Evolutionary conservation across 805 yeast species (phyloP).

Genomic region (Diddensiella transvaalensis): DNA sequence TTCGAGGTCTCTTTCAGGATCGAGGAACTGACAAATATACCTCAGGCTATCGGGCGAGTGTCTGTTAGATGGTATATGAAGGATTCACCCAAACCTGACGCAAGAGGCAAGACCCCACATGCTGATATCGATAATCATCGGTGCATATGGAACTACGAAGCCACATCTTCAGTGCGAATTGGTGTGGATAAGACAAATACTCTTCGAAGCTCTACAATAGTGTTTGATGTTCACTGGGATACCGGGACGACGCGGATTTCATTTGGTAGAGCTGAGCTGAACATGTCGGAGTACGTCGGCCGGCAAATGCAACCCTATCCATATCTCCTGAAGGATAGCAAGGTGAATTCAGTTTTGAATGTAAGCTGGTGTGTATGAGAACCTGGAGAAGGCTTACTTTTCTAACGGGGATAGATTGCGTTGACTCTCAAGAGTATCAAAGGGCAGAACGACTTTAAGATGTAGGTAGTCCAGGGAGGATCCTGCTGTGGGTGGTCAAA

Average conservation of each 20-base stretch:
- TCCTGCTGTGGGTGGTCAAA: neutral
- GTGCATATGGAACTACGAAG: conserved; percentile 46
- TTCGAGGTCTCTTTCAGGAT: conserved; percentile 59
- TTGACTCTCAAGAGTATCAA: conserved; percentile 46
- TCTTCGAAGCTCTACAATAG: conserved; percentile 37
- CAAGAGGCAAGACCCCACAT: conserved; percentile 45
- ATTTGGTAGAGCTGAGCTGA: conserved; percentile 65
- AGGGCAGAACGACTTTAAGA: conserved; percentile 43
- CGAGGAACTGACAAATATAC: conserved; percentile 76
- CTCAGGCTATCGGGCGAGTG: conserved; percentile 69
- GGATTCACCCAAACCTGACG: conserved; percentile 46
- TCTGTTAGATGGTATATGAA: conserved; percentile 59
- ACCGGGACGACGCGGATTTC: conserved; percentile 39
- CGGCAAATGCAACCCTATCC: conserved; percentile 52
- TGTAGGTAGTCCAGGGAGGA: conserved; percentile 30
- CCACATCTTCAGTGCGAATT: conserved; percentile 40
- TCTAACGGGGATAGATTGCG: conserved; percentile 27
- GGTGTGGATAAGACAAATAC: conserved; percentile 34
- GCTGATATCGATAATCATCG: conserved; percentile 49
- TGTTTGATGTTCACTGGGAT: conserved; percentile 46
- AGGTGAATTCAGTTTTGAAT: conserved; percentile 75
- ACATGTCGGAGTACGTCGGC: conserved; percentile 66
- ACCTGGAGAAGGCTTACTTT: neutral
- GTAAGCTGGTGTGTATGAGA: conserved; percentile 28
- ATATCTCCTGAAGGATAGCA: conserved; percentile 71